These are phyloP conservation scores for Tylopilus subfusipes DNA, from an alignment of 768 basidiomycete genomes.

Conservation along the genomic window DNA sequence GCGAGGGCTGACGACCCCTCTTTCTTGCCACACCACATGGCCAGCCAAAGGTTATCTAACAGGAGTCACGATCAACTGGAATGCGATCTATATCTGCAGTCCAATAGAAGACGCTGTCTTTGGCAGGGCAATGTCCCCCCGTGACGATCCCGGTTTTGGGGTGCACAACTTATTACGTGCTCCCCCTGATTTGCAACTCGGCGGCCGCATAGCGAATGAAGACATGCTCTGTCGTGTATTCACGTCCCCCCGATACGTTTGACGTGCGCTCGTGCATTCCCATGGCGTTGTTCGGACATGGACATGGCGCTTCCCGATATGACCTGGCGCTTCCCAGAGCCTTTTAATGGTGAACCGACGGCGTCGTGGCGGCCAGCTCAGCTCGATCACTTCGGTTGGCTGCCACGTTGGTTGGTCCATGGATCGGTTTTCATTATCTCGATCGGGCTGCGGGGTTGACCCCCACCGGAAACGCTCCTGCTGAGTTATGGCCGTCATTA, in stretches of 20 bases:
- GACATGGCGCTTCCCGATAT: neutral
- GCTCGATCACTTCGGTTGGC: neutral
- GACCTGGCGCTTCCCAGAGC: neutral
- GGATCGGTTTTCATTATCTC: neutral
- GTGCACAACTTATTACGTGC: neutral
- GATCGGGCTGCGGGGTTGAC: neutral
- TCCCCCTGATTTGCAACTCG: conserved; percentile 5
- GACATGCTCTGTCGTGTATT: neutral
- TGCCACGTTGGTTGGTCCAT: neutral
- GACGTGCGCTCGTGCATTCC: neutral
- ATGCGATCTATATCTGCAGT: neutral
- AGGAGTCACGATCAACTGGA: neutral
- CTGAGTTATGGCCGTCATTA: neutral
- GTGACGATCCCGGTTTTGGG: neutral
- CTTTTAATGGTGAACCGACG: neutral
- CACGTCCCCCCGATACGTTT: neutral
- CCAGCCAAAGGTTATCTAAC: neutral
- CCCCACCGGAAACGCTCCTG: neutral
- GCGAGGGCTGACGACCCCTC: neutral
- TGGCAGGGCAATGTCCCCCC: neutral
- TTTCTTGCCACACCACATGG: neutral
- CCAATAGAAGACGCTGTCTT: neutral
- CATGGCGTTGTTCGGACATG: neutral
- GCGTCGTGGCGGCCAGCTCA: neutral
- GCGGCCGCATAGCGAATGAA: neutral